Evolutionary conservation across 176 grass and related monocot genomes (phyloP).

Genomic region (Oryza rufipogon): DNA sequence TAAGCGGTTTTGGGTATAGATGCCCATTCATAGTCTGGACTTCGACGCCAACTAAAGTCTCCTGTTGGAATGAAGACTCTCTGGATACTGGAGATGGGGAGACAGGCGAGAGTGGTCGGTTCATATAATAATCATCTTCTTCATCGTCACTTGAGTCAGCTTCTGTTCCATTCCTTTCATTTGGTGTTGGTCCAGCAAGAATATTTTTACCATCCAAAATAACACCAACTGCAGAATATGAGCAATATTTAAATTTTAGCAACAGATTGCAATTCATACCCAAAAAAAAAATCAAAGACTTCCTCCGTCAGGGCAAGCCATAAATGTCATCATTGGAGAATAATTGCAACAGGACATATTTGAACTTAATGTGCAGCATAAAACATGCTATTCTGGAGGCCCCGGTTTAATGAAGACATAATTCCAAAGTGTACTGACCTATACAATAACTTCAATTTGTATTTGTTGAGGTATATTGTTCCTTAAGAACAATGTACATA

Average conservation of each 20-base stretch:
- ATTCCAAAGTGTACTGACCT: not conserved
- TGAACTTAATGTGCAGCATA: conserved; percentile 8
- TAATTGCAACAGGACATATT: not conserved
- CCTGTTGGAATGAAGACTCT: conserved; percentile 71
- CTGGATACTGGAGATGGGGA: conserved; percentile 62
- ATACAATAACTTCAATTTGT: not conserved
- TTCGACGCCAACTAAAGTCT: conserved; percentile 51
- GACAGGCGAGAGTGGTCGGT: conserved; percentile 50
- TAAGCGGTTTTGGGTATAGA: conserved; percentile 54
- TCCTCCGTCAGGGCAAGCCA: not conserved
- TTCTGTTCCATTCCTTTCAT: conserved; percentile 50
- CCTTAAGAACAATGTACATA: not conserved
- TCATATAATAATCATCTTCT: conserved; percentile 69
- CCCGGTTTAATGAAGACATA: not conserved
- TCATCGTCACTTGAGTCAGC: conserved; percentile 57
- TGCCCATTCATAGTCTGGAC: conserved; percentile 62
- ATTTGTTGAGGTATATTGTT: not conserved
- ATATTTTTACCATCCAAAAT: conserved; percentile 53
- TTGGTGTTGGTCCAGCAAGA: conserved; percentile 25
- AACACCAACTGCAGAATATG: conserved; percentile 47
- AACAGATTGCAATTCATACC: not conserved
- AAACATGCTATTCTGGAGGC: conserved; percentile 26
- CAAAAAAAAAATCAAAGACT: conserved; percentile 11
- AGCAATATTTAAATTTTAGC: conserved; percentile 30
- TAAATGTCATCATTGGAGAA: not conserved